These are phyloP conservation scores for Cladobotryum mycophilum DNA, from an alignment of 2,329 filamentous ascomycete genomes.

Conservation along the genomic window DNA sequence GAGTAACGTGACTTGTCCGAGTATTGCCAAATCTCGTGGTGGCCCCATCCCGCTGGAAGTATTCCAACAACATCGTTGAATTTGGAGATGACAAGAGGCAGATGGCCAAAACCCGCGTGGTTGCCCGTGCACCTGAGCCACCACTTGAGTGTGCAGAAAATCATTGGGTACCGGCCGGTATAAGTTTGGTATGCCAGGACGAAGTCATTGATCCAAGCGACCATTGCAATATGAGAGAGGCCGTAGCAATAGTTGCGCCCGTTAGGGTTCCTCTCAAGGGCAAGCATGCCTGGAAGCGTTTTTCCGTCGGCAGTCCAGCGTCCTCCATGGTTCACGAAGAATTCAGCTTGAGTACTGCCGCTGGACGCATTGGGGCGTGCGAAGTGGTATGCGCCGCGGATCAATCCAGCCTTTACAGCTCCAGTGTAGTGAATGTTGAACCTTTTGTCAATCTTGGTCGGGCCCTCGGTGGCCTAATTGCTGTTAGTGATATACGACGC, in stretches of 20 bases:
- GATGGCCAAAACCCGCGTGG: conserved; percentile 37
- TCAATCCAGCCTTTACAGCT: conserved; percentile 44
- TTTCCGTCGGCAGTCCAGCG: conserved; percentile 48
- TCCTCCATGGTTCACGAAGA: conserved; percentile 47
- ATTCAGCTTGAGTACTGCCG: conserved; percentile 43
- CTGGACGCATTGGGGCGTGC: conserved; percentile 39
- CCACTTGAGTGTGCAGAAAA: conserved; percentile 49
- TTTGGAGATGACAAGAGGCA: conserved; percentile 42
- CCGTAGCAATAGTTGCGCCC: conserved; percentile 39
- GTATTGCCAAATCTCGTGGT: conserved; percentile 43
- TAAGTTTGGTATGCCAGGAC: conserved; percentile 41
- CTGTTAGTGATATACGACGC: not conserved
- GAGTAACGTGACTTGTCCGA: conserved; percentile 15
- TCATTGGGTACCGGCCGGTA: conserved; percentile 43
- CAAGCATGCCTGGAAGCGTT: conserved; percentile 52
- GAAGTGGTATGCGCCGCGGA: conserved; percentile 53
- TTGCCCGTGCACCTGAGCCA: conserved; percentile 48
- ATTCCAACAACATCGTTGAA: conserved; percentile 36
- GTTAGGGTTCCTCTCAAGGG: conserved; percentile 40
- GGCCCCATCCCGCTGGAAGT: conserved; percentile 45
- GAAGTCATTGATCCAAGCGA: conserved; percentile 48
- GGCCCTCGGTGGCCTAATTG: conserved; percentile 47
- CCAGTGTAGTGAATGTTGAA: conserved; percentile 45
- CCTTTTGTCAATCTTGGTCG: conserved; percentile 34
- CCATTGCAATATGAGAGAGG: conserved; percentile 39